Base-by-base conservation (phyloP, 108 stramenopile species). In the Ochromonas danica region DNA sequence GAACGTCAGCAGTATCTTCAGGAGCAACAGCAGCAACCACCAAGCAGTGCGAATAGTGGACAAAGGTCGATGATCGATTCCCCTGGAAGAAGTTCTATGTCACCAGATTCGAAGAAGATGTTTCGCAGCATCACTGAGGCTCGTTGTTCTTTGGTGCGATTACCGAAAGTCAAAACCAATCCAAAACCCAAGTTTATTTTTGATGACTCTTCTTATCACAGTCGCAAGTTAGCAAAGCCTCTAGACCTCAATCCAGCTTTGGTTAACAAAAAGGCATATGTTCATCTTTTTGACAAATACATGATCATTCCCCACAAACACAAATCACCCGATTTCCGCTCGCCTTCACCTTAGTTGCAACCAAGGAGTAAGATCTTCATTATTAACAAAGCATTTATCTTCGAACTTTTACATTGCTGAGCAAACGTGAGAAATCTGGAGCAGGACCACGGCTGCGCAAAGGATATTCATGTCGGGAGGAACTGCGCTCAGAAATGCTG, bases 121-220 rank as follows among this genome's bases (percentile, higher is more conserved):
- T 51, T 45, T 6, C 72, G 40, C 10, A 14, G 31, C 72, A 42
- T 42, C 38, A 33, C 72, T 33, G 31, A 75, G 40, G 3, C 35
- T 35, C 63, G 31, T 22, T 31, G 30, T 36, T 17, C 17, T 57
- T 57, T 57, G 51, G 51, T 57, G 17, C 10, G 22, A 57, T 57
- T 57, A 22, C 51, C 51, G 17, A 57, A 57, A 22, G 51, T 57
- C 17, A 57, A 57, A 36, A 28, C 14, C 3, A 67, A 36, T 6
- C 30, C 63, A 31, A 31, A 3, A 33, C 27, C 63, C 31, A 67
- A 22, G 17, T 35, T 67, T 28, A 36, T 35, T 14, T 75, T 75
- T 75, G 40, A 75, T 75, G 72, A 45, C 28, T 41, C 31, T 25
- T 14, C 14, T 33, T 75, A 75, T 60, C 45, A 75, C 17, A 75